Conservation (phyloP, 768 basidiomycete genomes). For the Auricularia sp. region DNA sequence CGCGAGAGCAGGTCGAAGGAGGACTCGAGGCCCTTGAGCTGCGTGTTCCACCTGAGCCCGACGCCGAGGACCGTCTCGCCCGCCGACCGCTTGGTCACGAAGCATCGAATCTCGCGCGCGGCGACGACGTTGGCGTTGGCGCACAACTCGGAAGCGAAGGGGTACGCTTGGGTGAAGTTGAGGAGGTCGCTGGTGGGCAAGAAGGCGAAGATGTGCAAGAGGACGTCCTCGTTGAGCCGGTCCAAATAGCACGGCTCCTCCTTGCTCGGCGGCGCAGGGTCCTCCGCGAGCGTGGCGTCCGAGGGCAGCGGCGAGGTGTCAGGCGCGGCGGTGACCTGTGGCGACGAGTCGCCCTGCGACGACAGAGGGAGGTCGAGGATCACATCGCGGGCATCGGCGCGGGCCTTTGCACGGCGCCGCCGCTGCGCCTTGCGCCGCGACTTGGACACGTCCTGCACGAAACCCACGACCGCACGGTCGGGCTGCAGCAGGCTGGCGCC, state of each 20-base stretch:
- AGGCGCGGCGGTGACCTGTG: not conserved
- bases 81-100: not conserved
- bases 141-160: not conserved
- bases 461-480: not conserved
- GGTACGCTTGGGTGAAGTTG: not conserved
- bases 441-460: not conserved
- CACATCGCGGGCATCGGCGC: not conserved
- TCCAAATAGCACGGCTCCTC: not conserved
- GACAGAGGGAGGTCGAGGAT: too few species aligned
- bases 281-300: not conserved
- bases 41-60: not conserved
- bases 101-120: slow-evolving; percentile 1
- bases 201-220: not conserved
- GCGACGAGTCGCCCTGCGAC: not conserved
- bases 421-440: not conserved
- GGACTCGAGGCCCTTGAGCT: slow-evolving; percentile 1
- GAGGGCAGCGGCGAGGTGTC: not conserved
- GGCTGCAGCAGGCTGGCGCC: not conserved
- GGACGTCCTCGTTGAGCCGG: not conserved
- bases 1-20: slow-evolving; percentile 1
- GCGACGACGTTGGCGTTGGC: not conserved
- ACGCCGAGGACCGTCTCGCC: not conserved
- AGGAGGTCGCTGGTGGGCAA: not conserved
- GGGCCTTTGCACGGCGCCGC: not conserved
- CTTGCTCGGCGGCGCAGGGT: too few species aligned